phyloP scores from a whole-genome alignment of 1,284 basidiomycete genomes.

The Coniferiporia weirii region DNA sequence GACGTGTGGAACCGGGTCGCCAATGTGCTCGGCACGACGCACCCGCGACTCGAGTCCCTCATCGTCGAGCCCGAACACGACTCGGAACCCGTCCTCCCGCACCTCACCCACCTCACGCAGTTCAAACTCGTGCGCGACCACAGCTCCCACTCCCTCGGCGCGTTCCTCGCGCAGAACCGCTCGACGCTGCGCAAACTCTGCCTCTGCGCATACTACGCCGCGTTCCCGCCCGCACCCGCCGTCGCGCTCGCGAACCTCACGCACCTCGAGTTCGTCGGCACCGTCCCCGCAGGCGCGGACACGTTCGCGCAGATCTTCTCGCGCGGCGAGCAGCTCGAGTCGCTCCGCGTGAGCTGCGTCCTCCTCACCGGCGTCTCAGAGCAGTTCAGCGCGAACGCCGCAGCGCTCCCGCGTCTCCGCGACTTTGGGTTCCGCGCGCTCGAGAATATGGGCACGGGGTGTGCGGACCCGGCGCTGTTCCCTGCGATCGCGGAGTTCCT shows the following conservation, averaged over 20 bases:
- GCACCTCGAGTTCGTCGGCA: conserved; percentile 54
- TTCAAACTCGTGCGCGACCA: conserved; percentile 47
- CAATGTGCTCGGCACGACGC: conserved; percentile 44
- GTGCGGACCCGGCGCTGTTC: conserved; percentile 56
- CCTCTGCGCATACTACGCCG: conserved; percentile 49
- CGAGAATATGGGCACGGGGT: conserved; percentile 37
- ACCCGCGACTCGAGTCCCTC: conserved; percentile 51
- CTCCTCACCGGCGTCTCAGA: conserved; percentile 45
- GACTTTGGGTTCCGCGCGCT: conserved; percentile 53
- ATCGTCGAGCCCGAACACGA: conserved; percentile 30
- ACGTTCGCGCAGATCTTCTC: conserved; percentile 53
- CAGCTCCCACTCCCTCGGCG: conserved; percentile 33
- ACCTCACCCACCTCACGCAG: conserved; percentile 53
- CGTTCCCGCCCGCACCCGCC: conserved; percentile 44
- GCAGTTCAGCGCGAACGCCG: conserved; percentile 38
- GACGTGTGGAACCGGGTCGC: conserved; percentile 50
- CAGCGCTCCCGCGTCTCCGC: conserved; percentile 51
- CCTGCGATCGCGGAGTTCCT: conserved; percentile 63
- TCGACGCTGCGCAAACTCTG: conserved; percentile 49
- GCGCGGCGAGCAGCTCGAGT: conserved; percentile 58
- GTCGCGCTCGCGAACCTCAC: conserved; percentile 60
- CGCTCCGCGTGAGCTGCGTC: conserved; percentile 47
- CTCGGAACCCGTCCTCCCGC: conserved; percentile 46
- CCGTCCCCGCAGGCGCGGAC: conserved; percentile 43
- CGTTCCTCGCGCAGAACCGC: conserved; percentile 50